Evolutionary conservation across 345 rosid genomes (phyloP).

Genomic region (Linum lewisii): DNA sequence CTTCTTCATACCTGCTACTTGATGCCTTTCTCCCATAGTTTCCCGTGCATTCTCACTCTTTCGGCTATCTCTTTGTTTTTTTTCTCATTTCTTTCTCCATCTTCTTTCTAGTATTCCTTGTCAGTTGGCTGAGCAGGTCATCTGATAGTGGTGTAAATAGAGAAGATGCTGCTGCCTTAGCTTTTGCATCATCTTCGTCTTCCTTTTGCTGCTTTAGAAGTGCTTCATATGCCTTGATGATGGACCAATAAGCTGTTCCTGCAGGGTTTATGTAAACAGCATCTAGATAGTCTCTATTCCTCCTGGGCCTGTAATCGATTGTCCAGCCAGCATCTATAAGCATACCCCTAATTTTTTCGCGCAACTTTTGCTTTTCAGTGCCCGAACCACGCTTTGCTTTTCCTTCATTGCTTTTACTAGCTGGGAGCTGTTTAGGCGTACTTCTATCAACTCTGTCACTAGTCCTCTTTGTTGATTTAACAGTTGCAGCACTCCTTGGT

Average conservation of each 20-base stretch:
- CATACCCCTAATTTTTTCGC: conserved; percentile 76
- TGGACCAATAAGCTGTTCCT: conserved; percentile 31
- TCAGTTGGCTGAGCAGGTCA: conserved; percentile 24
- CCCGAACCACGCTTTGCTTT: conserved; percentile 75
- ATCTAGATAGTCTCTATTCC: conserved; percentile 30
- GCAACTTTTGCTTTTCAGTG: conserved; percentile 86
- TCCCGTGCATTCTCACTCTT: conserved; percentile 15
- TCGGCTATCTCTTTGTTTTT: conserved; percentile 16
- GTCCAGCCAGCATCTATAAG: conserved; percentile 27
- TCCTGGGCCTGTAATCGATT: conserved; percentile 27
- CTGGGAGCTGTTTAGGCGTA: conserved; percentile 29
- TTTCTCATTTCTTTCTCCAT: conserved; percentile 29
- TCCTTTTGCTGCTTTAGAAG: conserved; percentile 24
- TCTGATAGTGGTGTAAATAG: conserved; percentile 20
- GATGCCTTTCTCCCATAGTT: conserved; percentile 13
- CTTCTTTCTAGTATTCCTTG: conserved; percentile 26
- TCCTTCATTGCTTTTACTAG: conserved; percentile 34
- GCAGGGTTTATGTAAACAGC: conserved; percentile 25
- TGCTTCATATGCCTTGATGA: conserved; percentile 30
- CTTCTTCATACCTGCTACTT: conserved; percentile 15
- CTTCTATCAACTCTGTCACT: conserved; percentile 32
- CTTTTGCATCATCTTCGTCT: conserved; percentile 17
- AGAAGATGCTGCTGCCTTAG: conserved; percentile 11
- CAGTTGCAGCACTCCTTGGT: conserved; percentile 1
- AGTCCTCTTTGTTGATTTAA: conserved; percentile 12